Conservation (phyloP, 2,329 filamentous ascomycete genomes). For the Bipolaris zeicola region DNA sequence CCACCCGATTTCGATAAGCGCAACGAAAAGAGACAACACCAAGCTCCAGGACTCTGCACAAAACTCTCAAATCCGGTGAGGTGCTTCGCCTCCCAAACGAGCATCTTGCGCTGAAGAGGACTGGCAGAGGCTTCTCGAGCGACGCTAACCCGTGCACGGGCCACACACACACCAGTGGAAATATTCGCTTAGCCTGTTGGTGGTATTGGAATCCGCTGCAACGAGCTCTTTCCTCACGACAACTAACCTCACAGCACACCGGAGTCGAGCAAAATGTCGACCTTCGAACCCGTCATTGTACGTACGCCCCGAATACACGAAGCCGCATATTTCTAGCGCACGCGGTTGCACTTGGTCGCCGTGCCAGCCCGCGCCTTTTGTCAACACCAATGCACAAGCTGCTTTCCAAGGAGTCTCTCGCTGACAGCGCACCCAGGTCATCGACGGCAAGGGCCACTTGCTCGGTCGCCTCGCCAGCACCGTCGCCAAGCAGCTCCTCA, state of each 20-base stretch:
- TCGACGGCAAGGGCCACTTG: constrained; percentile 99
- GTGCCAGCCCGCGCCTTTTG: constrained; percentile 13
- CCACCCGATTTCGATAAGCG: not conserved
- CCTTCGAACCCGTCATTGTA: constrained; percentile 69
- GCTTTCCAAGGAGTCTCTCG: constrained; percentile 17
- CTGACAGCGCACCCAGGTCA: constrained; percentile 62
- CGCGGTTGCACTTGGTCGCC: constrained; percentile 19
- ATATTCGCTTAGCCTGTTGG: constrained; percentile 13
- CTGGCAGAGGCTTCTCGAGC: not conserved
- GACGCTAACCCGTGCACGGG: constrained; percentile 13
- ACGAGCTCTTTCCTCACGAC: constrained; percentile 20
- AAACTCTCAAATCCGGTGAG: not conserved
- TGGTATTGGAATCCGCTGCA: constrained; percentile 18
- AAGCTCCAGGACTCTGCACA: not conserved
- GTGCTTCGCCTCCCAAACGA: not conserved
- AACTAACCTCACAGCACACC: constrained; percentile 44
- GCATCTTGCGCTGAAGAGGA: not conserved
- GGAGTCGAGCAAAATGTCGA: constrained; percentile 62
- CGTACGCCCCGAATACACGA: constrained; percentile 47
- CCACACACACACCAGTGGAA: constrained; percentile 12
- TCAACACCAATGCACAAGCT: constrained; percentile 9
- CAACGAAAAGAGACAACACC: not conserved
- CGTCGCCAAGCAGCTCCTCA: constrained; percentile 98
- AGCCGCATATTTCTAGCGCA: constrained; percentile 3
- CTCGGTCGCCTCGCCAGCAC: constrained; percentile 98